Evolutionary conservation across 305 asterid species (phyloP).

Genomic region (Withania somnifera): DNA sequence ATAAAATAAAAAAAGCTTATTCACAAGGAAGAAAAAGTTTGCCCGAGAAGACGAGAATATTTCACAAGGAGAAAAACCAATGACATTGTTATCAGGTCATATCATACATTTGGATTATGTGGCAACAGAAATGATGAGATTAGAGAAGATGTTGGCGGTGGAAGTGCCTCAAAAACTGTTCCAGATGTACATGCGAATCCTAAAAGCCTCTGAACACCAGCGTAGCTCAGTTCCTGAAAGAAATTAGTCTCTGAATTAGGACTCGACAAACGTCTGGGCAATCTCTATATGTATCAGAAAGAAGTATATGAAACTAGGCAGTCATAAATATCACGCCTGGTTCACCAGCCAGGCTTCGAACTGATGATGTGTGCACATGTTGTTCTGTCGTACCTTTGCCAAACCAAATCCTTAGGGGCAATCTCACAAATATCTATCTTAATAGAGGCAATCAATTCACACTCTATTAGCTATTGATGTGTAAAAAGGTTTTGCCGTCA

Average conservation of each 20-base stretch:
- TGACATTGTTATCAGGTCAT: slow-evolving; percentile 9
- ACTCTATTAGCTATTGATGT: too few species aligned
- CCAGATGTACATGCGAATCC: slow-evolving; percentile 51
- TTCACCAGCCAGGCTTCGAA: too few species aligned
- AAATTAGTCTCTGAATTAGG: neutral
- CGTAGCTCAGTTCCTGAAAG: slow-evolving; percentile 47
- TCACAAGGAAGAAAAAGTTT: slow-evolving; percentile 1
- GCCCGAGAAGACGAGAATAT: neutral
- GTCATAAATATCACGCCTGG: neutral
- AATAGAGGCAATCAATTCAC: too few species aligned
- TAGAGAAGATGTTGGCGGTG: slow-evolving; percentile 53
- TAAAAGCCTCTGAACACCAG: slow-evolving; percentile 58
- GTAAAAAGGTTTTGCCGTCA: neutral
- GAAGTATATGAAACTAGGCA: neutral
- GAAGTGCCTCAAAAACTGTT: slow-evolving; percentile 45
- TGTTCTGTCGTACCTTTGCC: too few species aligned
- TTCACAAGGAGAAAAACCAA: neutral
- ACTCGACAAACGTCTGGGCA: neutral
- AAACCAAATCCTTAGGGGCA: too few species aligned
- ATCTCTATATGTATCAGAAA: neutral
- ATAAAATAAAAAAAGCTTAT: neutral
- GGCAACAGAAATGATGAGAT: slow-evolving; percentile 41
- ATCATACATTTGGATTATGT: slow-evolving; percentile 53
- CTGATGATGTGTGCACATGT: too few species aligned
- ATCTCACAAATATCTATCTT: too few species aligned